Evolutionary conservation across 176 grass and related monocot species (phyloP).

Genomic region (Microstegium vimineum): DNA sequence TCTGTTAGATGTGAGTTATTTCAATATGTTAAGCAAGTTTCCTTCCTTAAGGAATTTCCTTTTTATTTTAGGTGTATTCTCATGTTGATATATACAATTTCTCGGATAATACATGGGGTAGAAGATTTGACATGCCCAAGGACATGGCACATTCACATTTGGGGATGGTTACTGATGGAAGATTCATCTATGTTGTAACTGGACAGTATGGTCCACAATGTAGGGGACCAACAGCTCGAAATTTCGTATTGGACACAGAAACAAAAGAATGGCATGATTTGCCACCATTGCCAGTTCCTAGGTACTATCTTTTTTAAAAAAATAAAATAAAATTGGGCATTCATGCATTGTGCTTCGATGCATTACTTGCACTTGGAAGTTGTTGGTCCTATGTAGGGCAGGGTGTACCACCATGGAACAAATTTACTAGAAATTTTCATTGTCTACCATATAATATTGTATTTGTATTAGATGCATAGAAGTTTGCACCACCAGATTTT

Average conservation of each 20-base stretch:
- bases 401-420: not conserved
- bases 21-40: not conserved
- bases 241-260: constrained; percentile 86
- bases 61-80: constrained; percentile 79
- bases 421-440: not conserved
- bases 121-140: constrained; percentile 85
- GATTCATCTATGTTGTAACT: constrained; percentile 87
- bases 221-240: constrained; percentile 85
- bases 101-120: constrained; percentile 85
- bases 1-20: constrained; percentile 15
- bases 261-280: constrained; percentile 87
- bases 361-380: constrained; percentile 16
- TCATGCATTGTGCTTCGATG: not conserved
- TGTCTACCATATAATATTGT: not conserved
- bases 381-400: not conserved
- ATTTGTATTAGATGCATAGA: not conserved
- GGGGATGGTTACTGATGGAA: constrained; percentile 94
- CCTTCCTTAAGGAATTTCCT: not conserved
- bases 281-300: constrained; percentile 81
- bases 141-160: constrained; percentile 99
- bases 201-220: constrained; percentile 93
- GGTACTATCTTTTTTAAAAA: constrained; percentile 33
- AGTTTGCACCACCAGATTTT: not conserved
- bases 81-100: constrained; percentile 98
- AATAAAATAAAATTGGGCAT: not conserved